phyloP scores from a whole-genome alignment of 352 stramenopile species.

The Globisporangium canariense region DNA sequence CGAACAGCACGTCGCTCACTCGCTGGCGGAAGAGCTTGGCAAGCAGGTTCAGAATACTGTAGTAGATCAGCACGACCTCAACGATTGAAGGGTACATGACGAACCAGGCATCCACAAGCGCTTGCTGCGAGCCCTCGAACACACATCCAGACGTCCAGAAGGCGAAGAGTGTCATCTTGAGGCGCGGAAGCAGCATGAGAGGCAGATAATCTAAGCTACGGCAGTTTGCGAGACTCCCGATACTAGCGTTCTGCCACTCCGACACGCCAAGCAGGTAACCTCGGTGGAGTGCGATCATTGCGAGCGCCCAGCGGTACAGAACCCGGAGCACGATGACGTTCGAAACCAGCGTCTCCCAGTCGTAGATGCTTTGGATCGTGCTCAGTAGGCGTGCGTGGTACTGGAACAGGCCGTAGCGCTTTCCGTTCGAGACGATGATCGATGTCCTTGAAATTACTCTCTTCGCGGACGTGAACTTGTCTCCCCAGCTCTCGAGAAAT shows the following conservation, averaged over 20 bases:
- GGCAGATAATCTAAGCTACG: conserved; percentile 14
- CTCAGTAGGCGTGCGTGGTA: background rate
- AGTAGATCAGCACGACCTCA: conserved; percentile 27
- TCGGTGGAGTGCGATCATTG: background rate
- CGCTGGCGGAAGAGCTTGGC: conserved; percentile 16
- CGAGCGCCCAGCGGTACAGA: conserved; percentile 13
- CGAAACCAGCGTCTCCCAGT: background rate
- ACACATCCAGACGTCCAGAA: conserved; percentile 26
- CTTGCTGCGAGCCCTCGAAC: conserved; percentile 24
- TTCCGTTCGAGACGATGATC: conserved; percentile 16
- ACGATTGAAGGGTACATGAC: conserved; percentile 29
- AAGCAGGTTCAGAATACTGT: conserved; percentile 22
- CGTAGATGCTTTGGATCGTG: background rate
- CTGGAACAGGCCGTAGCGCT: conserved; percentile 14
- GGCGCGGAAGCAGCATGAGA: conserved; percentile 16
- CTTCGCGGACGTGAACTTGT: background rate
- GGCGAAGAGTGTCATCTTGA: conserved; percentile 21
- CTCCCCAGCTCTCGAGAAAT: background rate
- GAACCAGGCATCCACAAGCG: conserved; percentile 24
- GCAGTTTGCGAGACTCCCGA: background rate
- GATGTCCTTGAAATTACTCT: background rate
- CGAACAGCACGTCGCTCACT: conserved; percentile 27
- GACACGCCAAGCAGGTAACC: background rate
- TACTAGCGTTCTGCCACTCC: background rate
- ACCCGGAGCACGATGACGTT: background rate